Conservation (phyloP, 2,329 filamentous ascomycete genomes). For the Colletotrichum sp. region DNA sequence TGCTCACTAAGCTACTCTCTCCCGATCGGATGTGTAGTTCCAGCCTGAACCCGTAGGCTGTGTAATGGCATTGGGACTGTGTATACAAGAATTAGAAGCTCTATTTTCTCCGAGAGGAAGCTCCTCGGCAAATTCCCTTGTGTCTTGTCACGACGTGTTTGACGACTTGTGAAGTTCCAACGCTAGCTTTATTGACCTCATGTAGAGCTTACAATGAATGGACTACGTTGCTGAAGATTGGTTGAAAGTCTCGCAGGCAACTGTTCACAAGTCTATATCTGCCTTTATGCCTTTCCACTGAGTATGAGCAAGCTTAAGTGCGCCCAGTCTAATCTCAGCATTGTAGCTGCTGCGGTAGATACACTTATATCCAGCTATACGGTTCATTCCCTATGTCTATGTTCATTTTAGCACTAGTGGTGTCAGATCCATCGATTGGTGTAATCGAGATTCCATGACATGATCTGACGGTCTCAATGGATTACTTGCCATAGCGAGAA, state of each 20-base stretch:
- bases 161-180: not conserved
- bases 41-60: constrained; percentile 9
- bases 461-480: not conserved
- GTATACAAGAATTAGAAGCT: constrained; percentile 25
- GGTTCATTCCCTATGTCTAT: not conserved
- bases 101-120: constrained; percentile 7
- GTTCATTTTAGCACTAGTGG: fast-evolving
- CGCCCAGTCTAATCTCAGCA: not conserved
- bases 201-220: not conserved
- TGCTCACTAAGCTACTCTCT: constrained; percentile 73
- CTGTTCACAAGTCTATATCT: not conserved
- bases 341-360: not conserved
- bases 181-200: not conserved
- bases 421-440: not conserved
- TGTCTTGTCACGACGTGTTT: not conserved
- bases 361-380: not conserved
- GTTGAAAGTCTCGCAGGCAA: not conserved
- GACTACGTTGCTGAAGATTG: not conserved
- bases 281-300: not conserved
- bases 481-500: fast-evolving
- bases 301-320: not conserved
- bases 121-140: constrained; percentile 15
- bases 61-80: constrained; percentile 22
- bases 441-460: not conserved
- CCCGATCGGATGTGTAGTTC: constrained; percentile 5